Evolutionary conservation across 805 yeast species (phyloP).

Genomic region (Ogataea nakhonphanomensis): DNA sequence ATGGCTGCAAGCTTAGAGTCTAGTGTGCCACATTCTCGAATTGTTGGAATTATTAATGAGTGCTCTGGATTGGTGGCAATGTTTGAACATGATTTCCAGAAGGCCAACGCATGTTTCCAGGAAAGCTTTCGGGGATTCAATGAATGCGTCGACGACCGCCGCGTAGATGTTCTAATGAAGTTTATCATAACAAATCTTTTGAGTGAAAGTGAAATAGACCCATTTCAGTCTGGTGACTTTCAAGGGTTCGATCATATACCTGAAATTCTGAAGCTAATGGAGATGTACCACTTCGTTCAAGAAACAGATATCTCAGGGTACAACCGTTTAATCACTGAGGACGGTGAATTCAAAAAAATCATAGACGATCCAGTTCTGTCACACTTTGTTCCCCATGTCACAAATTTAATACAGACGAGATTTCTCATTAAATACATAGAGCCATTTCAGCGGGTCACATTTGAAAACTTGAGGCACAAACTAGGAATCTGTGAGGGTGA

Average conservation of each 20-base stretch:
- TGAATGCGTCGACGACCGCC: conserved; percentile 56
- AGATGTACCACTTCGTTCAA: conserved; percentile 27
- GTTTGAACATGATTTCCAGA: conserved; percentile 54
- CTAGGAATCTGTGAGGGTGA: conserved; percentile 19
- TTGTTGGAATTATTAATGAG: conserved; percentile 71
- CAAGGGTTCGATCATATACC: conserved; percentile 29
- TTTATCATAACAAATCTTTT: conserved; percentile 59
- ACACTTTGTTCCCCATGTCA: conserved; percentile 25
- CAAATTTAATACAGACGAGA: conserved; percentile 25
- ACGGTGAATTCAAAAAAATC: conserved; percentile 9
- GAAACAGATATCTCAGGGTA: conserved; percentile 24
- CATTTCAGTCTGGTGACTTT: conserved; percentile 72
- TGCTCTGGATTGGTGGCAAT: conserved; percentile 71
- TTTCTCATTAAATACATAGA: conserved; percentile 22
- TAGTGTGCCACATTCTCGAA: conserved; percentile 73
- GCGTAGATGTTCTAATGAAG: conserved; percentile 57
- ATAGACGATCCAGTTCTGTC: conserved; percentile 17
- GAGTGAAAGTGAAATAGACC: conserved; percentile 63
- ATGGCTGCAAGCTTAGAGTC: conserved; percentile 47
- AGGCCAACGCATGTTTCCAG: conserved; percentile 48
- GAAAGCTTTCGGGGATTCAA: conserved; percentile 49
- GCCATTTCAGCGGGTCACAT: conserved; percentile 23
- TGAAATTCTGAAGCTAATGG: conserved; percentile 23
- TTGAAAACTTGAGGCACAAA: conserved; percentile 18
- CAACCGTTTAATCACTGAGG: conserved; percentile 17